phyloP scores from a whole-genome alignment of 148 eudicot species.

The Polygonum maritimum region DNA sequence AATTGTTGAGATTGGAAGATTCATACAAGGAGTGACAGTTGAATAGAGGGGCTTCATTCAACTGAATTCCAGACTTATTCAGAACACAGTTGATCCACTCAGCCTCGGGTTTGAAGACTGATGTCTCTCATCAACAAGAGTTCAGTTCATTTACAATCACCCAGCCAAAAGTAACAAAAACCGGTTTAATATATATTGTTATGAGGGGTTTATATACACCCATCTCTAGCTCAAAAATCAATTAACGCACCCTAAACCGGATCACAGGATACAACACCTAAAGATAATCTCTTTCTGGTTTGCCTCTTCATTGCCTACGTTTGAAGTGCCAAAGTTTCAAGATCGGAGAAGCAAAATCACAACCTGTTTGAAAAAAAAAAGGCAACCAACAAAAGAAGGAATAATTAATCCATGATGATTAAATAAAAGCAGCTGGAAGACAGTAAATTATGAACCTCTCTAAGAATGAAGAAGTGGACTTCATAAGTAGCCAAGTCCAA shows the following conservation, averaged over 20 bases:
- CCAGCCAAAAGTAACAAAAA: neutral
- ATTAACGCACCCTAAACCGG: neutral
- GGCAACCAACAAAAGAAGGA: too few relatives aligned
- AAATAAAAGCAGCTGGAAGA: neutral
- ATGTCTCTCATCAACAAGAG: neutral
- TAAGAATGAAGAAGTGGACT: conserved; percentile 75
- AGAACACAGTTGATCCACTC: neutral
- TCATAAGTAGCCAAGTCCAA: conserved; percentile 88
- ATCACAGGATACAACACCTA: neutral
- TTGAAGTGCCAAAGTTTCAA: neutral
- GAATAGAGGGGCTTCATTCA: neutral
- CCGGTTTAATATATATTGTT: neutral
- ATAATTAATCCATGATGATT: neutral
- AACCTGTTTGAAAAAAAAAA: neutral
- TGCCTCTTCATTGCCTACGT: conserved; percentile 40
- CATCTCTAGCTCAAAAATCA: neutral
- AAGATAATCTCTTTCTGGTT: neutral
- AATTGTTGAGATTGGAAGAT: neutral
- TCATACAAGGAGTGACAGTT: neutral
- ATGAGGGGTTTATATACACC: neutral
- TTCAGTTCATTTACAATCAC: neutral
- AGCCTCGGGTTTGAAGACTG: neutral
- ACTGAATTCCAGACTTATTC: neutral
- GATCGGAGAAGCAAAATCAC: too few relatives aligned
- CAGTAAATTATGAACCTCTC: neutral